Evolutionary conservation across 441 rosid genomes (phyloP), one percentile per base, ranked within the genome.

Genomic region (Bocquillonia castaneifolia): DNA sequence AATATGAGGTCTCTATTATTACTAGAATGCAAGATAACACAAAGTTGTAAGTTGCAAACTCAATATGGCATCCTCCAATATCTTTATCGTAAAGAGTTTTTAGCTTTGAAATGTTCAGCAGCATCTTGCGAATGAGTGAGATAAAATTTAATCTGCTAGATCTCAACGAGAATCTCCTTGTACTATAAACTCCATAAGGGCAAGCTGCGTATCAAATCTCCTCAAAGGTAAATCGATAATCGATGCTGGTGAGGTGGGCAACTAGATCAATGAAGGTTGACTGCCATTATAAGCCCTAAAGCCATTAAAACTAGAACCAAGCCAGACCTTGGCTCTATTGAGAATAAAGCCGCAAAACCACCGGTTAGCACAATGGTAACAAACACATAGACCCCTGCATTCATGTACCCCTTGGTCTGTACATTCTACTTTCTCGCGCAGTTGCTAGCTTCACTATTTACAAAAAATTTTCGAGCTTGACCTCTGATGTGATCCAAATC

Each of bases 31-130:
- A 95, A 75, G 53, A 90, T 89, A 72, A 86, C 90, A 82, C 93
- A 86, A 48, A 95, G 81, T 83, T 79, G 81, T 95, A 95, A 29
- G 99, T 98, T 77, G 97, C 82, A 81, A 95, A 95, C 81, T 95
- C 98, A 87, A 85, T 74, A 69, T 78, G 78, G 79, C 95, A 89
- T 64, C 98, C 99, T 74, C 85, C 90, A 70, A 92, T 90, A 70
- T 96, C 98, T 80, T 90, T 97, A 17, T 84, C 88, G 76, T 95
- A 95, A 64, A 95, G 89, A 66, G 83, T 85, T 79, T 88, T 90
- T 77, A 95, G 76, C 84, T 95, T 98, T 34, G 98, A 90, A n/a
- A n/a, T n/a, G n/a, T n/a, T n/a, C n/a, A n/a, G n/a, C n/a, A n/a
- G n/a, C n/a, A n/a, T n/a, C n/a, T n/a, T n/a, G n/a, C n/a, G n/a